phyloP scores from a whole-genome alignment of 805 yeast genomes.

The Candida alai region DNA sequence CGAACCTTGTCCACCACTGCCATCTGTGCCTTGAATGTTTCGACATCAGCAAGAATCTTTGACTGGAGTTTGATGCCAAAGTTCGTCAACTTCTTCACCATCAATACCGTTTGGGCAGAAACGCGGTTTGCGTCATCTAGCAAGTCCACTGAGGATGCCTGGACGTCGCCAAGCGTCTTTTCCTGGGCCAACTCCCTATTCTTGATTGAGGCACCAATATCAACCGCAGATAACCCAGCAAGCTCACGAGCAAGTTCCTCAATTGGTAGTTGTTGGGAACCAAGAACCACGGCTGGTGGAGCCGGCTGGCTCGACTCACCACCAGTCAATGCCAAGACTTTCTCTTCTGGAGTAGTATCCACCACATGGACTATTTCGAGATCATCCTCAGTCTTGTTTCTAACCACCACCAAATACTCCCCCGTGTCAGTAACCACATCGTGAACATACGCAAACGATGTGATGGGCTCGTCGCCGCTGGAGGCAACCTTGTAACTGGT shows the following conservation, averaged over 20 bases:
- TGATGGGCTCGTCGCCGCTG: constrained; percentile 5
- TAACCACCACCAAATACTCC: constrained; percentile 20
- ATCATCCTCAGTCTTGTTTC: constrained; percentile 9
- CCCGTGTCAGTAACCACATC: constrained; percentile 29
- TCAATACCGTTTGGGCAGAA: constrained; percentile 15
- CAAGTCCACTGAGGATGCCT: constrained; percentile 6
- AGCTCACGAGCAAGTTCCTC: constrained; percentile 19
- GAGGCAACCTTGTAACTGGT: constrained; percentile 9
- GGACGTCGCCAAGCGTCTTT: too few relatives aligned
- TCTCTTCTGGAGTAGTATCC: constrained; percentile 4
- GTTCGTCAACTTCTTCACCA: constrained; percentile 15
- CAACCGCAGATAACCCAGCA: constrained; percentile 2
- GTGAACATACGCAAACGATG: constrained; percentile 15
- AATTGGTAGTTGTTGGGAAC: constrained; percentile 5
- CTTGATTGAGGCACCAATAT: too few relatives aligned
- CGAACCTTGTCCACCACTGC: constrained; percentile 4
- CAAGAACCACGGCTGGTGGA: neutral
- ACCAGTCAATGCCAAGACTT: neutral
- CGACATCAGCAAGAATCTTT: constrained; percentile 19
- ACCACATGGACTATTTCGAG: constrained; percentile 15
- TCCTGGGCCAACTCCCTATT: neutral
- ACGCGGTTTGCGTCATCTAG: constrained; percentile 15
- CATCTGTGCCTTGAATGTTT: constrained; percentile 21
- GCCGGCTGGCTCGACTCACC: too few relatives aligned
- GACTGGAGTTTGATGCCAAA: constrained; percentile 17